Evolutionary conservation across 139 green algal genomes (phyloP).

Genomic region (Axilococcus clingmanii): DNA sequence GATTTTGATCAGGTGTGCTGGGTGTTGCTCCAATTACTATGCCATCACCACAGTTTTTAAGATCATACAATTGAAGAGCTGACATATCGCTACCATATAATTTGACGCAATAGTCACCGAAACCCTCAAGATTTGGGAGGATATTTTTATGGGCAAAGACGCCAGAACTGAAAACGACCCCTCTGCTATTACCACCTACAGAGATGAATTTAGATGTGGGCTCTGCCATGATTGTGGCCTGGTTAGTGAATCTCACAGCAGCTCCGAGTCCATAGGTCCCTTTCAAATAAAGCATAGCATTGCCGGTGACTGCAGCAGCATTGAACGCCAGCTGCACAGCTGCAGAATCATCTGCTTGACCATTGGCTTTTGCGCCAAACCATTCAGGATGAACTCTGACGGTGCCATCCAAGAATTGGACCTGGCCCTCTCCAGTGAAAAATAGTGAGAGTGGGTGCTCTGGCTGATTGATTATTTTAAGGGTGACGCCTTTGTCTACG

Average conservation of each 20-base stretch:
- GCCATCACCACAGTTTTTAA: no score
- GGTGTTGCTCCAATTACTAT: no score
- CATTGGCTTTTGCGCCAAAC: slow-evolving; percentile 11
- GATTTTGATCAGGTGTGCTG: no score
- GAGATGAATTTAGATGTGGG: slow-evolving; percentile 6
- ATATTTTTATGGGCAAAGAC: background rate
- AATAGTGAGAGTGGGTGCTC: slow-evolving; percentile 12
- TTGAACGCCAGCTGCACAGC: slow-evolving; percentile 1
- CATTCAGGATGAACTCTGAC: slow-evolving; percentile 13
- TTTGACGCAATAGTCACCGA: no score
- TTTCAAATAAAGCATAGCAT: slow-evolving; percentile 19
- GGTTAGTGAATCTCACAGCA: slow-evolving; percentile 5
- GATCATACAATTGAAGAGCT: no score
- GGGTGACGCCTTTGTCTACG: slow-evolving; percentile 3
- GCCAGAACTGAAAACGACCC: slow-evolving; percentile 7
- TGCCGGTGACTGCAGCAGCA: background rate
- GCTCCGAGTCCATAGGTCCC: slow-evolving; percentile 4
- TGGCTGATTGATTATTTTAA: slow-evolving; percentile 12
- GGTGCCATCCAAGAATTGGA: slow-evolving; percentile 6
- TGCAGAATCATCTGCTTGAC: slow-evolving; percentile 1
- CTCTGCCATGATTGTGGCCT: slow-evolving; percentile 15
- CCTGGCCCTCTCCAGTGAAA: slow-evolving; percentile 7
- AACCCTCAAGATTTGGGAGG: no score
- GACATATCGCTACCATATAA: no score
- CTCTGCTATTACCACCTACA: slow-evolving; percentile 2